A percentile compares a stretch with the other conserved stretches of the same genome.
phyloP scores from a whole-genome alignment of 1,139 yeast genomes.

The Suhomyces coccinellae region DNA sequence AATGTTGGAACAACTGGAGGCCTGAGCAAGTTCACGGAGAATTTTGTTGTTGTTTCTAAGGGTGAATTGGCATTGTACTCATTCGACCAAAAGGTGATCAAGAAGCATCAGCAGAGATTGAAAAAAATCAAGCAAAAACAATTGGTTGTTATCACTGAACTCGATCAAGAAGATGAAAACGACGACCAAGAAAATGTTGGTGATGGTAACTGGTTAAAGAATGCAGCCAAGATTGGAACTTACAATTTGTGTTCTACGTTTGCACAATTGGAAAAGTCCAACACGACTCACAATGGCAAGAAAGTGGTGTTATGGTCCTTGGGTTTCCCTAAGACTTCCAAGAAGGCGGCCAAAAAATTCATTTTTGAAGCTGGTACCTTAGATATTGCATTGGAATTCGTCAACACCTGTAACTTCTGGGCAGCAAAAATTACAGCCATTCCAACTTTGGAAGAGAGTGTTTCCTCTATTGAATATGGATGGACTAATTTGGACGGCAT shows the following conservation, averaged over 20 bases:
- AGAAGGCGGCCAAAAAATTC: conserved; percentile 38
- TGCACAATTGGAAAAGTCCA: conserved; percentile 40
- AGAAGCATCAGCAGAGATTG: conserved; percentile 39
- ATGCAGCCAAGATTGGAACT: conserved; percentile 50
- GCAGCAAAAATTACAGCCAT: conserved; percentile 81
- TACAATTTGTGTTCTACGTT: conserved; percentile 52
- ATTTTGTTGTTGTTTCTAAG: conserved; percentile 57
- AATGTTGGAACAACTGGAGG: conserved; percentile 13
- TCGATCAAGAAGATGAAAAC: conserved; percentile 17
- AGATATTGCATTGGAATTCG: conserved; percentile 69
- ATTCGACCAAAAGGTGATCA: conserved; percentile 49
- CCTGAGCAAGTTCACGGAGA: conserved; percentile 40
- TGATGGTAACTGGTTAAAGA: conserved; percentile 68
- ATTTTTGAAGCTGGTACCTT: conserved; percentile 61
- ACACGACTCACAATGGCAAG: conserved; percentile 12
- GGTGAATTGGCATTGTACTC: conserved; percentile 57
- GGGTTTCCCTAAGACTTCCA: conserved; percentile 40
- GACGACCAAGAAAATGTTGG: conserved; percentile 43
- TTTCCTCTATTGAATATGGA: conserved; percentile 79
- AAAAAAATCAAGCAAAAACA: conserved; percentile 31
- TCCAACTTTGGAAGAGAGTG: conserved; percentile 61
- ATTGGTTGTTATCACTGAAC: conserved; percentile 17
- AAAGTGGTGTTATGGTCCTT: conserved; percentile 34
- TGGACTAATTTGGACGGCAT: conserved; percentile 60
- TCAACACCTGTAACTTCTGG: conserved; percentile 86